Evolutionary conservation across 495 filamentous ascomycete genomes (phyloP).

Genomic region (Penicillium mononematosum): DNA sequence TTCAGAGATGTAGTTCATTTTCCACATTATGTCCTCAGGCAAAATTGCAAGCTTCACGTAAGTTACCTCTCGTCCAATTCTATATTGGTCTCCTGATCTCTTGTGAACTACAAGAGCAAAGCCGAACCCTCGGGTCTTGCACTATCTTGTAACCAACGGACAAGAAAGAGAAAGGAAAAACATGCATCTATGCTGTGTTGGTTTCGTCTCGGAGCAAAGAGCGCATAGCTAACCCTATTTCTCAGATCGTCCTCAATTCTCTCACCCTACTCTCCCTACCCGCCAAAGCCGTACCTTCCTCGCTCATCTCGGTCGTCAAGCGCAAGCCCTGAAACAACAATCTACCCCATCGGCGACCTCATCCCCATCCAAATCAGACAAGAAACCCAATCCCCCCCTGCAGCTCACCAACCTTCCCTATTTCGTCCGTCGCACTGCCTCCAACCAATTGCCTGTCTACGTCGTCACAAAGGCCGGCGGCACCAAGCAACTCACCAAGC

Average conservation of each 20-base stretch:
- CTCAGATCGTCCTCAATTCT: constrained; percentile 26
- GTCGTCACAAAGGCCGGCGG: constrained; percentile 70
- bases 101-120: not conserved
- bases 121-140: not conserved
- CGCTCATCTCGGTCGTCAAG: constrained; percentile 40
- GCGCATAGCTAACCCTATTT: not conserved
- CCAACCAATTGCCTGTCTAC: constrained; percentile 79
- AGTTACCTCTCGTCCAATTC: constrained; percentile 16
- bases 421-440: constrained; percentile 68
- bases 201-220: not conserved
- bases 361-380: constrained; percentile 24
- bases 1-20: constrained; percentile 36
- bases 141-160: constrained; percentile 1
- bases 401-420: constrained; percentile 57
- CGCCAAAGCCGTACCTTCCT: constrained; percentile 44
- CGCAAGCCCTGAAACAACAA: constrained; percentile 41
- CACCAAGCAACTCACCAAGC: constrained; percentile 68
- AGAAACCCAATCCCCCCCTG: constrained; percentile 24
- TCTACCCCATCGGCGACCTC: constrained; percentile 27
- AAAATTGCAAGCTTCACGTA: constrained; percentile 34
- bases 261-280: constrained; percentile 20
- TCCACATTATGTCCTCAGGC: constrained; percentile 33
- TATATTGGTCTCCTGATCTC: not conserved
- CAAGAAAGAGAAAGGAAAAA: constrained; percentile 4
- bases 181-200: not conserved